A percentile compares a stretch with the other conserved stretches of the same genome.
Conservation (phyloP, 345 rosid species). For the Heritiera littoralis region DNA sequence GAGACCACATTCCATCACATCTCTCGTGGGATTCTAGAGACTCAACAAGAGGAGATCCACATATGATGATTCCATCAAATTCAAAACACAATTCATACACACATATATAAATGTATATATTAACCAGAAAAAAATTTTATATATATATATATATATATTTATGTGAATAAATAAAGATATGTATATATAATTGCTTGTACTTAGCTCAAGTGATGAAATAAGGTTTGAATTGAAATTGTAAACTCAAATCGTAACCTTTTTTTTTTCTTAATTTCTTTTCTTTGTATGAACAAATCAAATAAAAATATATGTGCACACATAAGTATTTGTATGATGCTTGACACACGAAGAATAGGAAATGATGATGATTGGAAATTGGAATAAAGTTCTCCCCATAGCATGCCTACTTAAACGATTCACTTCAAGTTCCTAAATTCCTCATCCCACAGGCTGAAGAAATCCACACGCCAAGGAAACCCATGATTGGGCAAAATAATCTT, state of each 20-base stretch:
- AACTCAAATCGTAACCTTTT: too few species aligned
- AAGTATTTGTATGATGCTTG: too few species aligned
- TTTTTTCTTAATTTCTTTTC: background rate
- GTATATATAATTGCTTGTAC: background rate
- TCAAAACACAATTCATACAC: background rate
- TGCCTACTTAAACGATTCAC: slow-evolving; percentile 26
- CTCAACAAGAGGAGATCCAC: background rate
- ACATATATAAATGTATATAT: too few species aligned
- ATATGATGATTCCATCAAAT: background rate
- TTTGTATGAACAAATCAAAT: background rate
- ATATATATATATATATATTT: background rate
- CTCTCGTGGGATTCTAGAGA: slow-evolving; percentile 18
- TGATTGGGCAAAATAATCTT: slow-evolving; percentile 12
- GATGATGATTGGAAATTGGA: background rate
- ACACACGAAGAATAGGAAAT: background rate
- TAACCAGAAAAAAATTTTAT: too few species aligned
- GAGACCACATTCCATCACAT: slow-evolving; percentile 50
- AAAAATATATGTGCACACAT: too few species aligned
- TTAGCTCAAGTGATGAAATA: background rate
- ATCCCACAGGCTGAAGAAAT: slow-evolving; percentile 39
- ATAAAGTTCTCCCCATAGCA: background rate
- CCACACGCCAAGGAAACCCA: slow-evolving; percentile 74
- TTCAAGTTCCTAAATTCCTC: background rate
- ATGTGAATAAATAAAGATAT: background rate
- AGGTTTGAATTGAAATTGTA: background rate